A percentile compares a stretch with the other conserved stretches of the same genome.
These are phyloP conservation scores for Puccinia novopanici DNA, from an alignment of 1,284 basidiomycete species.

Conservation along the genomic window DNA sequence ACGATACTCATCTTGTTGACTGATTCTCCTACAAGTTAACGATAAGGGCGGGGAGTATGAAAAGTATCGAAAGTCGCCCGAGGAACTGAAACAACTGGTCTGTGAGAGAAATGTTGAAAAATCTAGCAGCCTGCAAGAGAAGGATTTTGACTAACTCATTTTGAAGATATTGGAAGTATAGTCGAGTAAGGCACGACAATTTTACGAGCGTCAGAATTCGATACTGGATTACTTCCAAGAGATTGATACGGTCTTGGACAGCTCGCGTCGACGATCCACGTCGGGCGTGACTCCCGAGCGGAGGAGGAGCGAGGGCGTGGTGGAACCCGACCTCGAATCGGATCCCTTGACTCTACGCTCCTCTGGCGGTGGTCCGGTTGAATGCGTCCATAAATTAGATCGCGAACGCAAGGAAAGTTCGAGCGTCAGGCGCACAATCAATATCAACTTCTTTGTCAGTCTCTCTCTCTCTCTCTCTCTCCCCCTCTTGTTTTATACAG, in stretches of 20 bases:
- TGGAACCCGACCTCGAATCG: conserved; percentile 13
- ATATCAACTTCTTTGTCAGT: conserved; percentile 33
- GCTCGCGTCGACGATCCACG: background rate
- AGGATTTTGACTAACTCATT: no score
- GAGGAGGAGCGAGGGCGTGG: background rate
- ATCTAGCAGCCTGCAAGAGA: no score
- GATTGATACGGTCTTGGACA: conserved; percentile 34
- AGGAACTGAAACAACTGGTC: conserved; percentile 34
- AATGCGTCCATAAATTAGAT: conserved; percentile 31
- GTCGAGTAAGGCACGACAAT: conserved; percentile 29
- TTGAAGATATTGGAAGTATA: background rate
- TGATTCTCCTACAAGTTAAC: conserved; percentile 10
- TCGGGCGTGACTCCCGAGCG: background rate
- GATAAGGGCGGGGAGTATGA: conserved; percentile 42
- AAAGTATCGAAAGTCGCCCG: conserved; percentile 17
- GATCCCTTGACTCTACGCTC: background rate
- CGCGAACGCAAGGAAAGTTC: conserved; percentile 21
- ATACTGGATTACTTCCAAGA: conserved; percentile 44
- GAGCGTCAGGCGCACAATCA: conserved; percentile 35
- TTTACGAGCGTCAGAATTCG: conserved; percentile 41
- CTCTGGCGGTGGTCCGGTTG: conserved; percentile 12
- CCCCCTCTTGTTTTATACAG: background rate
- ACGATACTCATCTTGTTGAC: no score
- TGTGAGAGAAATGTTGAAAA: no score
- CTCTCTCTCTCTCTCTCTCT: background rate